A percentile compares a stretch with the other conserved stretches of the same genome.
Evolutionary conservation across 768 basidiomycete genomes (phyloP).

Genomic region (Grammothele lineata): DNA sequence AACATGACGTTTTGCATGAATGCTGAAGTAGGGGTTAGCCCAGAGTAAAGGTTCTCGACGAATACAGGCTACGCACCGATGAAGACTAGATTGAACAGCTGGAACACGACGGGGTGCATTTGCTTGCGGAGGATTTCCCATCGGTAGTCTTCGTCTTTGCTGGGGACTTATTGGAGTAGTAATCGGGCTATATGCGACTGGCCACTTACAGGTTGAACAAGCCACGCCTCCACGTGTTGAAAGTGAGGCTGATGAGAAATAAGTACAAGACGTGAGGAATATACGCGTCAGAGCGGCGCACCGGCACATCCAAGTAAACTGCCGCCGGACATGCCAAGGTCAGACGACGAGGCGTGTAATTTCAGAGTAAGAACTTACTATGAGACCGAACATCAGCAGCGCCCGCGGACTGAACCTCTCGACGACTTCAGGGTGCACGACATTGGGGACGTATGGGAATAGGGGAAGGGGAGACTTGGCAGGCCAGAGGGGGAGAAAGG

Average conservation of each 20-base stretch:
- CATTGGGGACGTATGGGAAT: conserved; percentile 52
- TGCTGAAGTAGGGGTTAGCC: conserved; percentile 38
- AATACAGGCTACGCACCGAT: too few relatives aligned
- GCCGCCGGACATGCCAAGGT: too few relatives aligned
- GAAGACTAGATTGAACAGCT: conserved; percentile 65
- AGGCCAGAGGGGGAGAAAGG: conserved; percentile 65
- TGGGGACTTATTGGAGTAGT: conserved; percentile 28
- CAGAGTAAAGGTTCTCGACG: too few relatives aligned
- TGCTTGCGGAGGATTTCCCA: conserved; percentile 74
- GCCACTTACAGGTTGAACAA: conserved; percentile 67
- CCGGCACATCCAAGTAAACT: conserved; percentile 22
- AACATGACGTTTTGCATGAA: conserved; percentile 79
- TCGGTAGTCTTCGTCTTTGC: conserved; percentile 87
- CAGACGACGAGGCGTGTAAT: too few relatives aligned
- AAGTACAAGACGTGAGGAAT: background rate
- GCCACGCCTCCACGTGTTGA: conserved; percentile 83
- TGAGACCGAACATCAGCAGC: conserved; percentile 66
- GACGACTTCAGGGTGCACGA: conserved; percentile 29
- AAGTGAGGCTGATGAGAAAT: conserved; percentile 47
- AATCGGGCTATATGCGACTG: too few relatives aligned
- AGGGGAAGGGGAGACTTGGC: conserved; percentile 38
- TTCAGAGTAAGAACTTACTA: conserved; percentile 42
- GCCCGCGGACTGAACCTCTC: conserved; percentile 67
- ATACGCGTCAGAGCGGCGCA: background rate
- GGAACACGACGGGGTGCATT: conserved; percentile 51